Evolutionary conservation across 2,329 filamentous ascomycete genomes (phyloP), one percentile per base, ranked within the genome.

Genomic region (Ophiostoma sp.): DNA sequence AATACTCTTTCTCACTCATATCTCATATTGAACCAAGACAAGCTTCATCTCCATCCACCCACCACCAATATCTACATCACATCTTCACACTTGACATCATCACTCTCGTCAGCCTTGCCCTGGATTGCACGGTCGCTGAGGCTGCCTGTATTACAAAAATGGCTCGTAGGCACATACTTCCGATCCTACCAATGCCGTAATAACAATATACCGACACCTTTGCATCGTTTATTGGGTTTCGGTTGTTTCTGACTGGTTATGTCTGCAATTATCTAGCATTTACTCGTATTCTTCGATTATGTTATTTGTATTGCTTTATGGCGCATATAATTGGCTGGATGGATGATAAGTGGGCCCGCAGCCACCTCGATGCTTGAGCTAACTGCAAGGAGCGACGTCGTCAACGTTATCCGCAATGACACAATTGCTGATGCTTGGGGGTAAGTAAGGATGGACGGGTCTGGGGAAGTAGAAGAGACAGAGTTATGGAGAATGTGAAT

Each of bases 321-420:
- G 5, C n/a, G 49, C 8, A 27, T 55, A 9, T 4, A 0, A 36
- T 55, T 55, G 49, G 49, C 7, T 9, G 4, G 8, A 4, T 55
- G 3, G 12, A 27, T n/a, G 18, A 11, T 3, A 27, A 55, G 49
- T 55, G 49, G 49, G 5, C 18, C n/a, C n/a, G 1, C 49, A 5
- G 49, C 27, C 49, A 55, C 49, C 27, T 55, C 27, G 49, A 36
- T 55, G 49, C 49, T 55, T 2, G 9, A 11, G 16, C 62, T 68
- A 68, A 68, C 67, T 52, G 7, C 14, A 68, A 47, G 4, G 41
- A 52, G 47, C 14, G 18, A 67, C 58, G 62, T 68, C 67, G 67
- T 68, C 67, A 68, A 68, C 63, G n/a, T n/a, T 40, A 65, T 55
- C 63, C 62, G 49, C 62, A 68, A 68, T 68, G 64, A 42, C 67